Base-by-base conservation (phyloP, 2,329 filamentous ascomycete species). In the Talaromyces sp. region DNA sequence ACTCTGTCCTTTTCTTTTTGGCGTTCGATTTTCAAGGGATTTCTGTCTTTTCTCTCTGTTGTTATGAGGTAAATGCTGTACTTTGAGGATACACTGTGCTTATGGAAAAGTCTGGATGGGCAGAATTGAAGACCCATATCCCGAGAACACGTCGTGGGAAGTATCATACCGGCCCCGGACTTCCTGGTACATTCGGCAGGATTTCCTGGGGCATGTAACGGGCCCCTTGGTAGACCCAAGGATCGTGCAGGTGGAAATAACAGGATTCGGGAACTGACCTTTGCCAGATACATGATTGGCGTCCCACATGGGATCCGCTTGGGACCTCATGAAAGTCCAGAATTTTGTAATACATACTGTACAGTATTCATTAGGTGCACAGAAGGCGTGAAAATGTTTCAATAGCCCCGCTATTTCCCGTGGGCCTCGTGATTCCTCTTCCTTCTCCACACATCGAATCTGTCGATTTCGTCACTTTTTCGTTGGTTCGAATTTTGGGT, bases 201-300 rank as follows among this genome's bases (percentile, higher is more conserved):
- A 33, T 22, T 40, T 20, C 9, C 42, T 30, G 27, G 24, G 29
- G 29, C 24, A 27, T 27, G 24, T 5, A 27, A 27, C 24, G 24
- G 24, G 24, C 24, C 24, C 24, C 24, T 27, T 27, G 22, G 17
- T 44, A 13, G 41, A 46, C 43, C 24, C 35, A 39, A 40, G 45
- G 45, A 37, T 29, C 45, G 35, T 19, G 36, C 24, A 42, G 16
- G 30, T 20, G 33, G 33, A 13, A 17, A 17, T 30, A 39, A 47
- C 16, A 48, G 45, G 40, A 51, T 19, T 53, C 49, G 49, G 49
- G 49, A 47, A 51, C 33, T 57, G 52, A 55, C 52, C 41, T 48
- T 47, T 57, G 47, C 49, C 52, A 55, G 51, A 14, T 19, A 17
- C 13, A 24, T 55, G 55, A 57, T 54, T 57, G 49, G 52, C 19